These are phyloP conservation scores for Piloderma croceum DNA, from an alignment of 768 basidiomycete genomes.

Conservation along the genomic window DNA sequence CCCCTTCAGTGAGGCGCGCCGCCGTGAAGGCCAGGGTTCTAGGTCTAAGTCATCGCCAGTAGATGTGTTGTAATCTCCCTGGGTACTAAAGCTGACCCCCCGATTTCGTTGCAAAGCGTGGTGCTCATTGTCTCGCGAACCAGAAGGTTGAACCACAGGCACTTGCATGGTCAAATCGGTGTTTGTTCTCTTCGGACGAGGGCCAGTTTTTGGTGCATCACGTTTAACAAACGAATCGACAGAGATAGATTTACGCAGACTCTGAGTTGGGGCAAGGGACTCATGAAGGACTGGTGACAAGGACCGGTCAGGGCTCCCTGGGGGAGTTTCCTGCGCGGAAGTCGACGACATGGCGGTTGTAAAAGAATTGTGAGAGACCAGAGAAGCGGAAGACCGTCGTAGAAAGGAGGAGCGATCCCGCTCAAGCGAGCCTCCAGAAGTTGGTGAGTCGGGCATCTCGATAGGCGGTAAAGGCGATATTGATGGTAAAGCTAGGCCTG, in stretches of 20 bases:
- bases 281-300: conserved; percentile 17
- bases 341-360: conserved; percentile 40
- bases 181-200: conserved; percentile 35
- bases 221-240: conserved; percentile 67
- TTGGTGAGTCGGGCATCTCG: no score
- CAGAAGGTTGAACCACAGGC: no score
- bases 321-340: conserved; percentile 22
- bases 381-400: no score
- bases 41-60: conserved; percentile 44
- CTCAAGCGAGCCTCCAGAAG: no score
- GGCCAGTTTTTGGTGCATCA: conserved; percentile 23
- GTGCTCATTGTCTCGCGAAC: no score
- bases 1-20: conserved; percentile 43
- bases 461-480: no score
- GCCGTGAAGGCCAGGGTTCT: conserved; percentile 46
- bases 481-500: no score
- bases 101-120: conserved; percentile 35
- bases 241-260: conserved; percentile 68
- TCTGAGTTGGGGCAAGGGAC: conserved; percentile 30
- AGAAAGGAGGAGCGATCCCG: no score
- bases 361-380: conserved; percentile 34
- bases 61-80: conserved; percentile 35
- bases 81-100: conserved; percentile 50
- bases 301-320: conserved; percentile 18
- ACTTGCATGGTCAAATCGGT: no score